These are phyloP conservation scores for Coprinopsis marcescibilis DNA, from an alignment of 768 basidiomycete species.

Conservation along the genomic window DNA sequence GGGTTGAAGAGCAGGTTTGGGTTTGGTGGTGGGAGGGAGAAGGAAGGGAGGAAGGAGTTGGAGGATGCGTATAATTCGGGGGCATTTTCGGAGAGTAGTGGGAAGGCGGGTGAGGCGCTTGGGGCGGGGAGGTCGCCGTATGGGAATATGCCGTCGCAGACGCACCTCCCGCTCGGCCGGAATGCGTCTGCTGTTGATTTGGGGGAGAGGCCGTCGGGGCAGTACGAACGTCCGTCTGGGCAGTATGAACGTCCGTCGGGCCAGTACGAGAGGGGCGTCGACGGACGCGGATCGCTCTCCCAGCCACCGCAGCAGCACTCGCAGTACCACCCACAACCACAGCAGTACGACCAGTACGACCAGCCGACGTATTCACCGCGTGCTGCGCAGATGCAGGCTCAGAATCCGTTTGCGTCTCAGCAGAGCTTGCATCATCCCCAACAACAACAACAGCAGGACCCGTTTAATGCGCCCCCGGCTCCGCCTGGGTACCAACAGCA, in stretches of 20 bases:
- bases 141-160: not conserved
- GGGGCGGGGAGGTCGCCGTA: no score
- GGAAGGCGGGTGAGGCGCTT: not conserved
- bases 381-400: no score
- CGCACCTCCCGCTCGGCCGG: constrained; percentile 25
- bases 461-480: not conserved
- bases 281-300: no score
- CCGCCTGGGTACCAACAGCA: not conserved
- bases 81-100: not conserved
- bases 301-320: no score
- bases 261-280: constrained; percentile 1
- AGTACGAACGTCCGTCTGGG: not conserved
- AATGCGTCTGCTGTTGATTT: not conserved
- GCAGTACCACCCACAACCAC: not conserved
- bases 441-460: not conserved
- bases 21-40: constrained; percentile 8
- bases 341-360: no score
- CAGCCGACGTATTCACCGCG: no score
- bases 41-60: constrained; percentile 14
- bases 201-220: not conserved
- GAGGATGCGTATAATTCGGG: constrained; percentile 18
- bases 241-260: not conserved
- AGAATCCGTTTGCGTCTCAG: no score
- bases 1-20: constrained; percentile 10
- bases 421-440: not conserved